phyloP scores from a whole-genome alignment of 768 basidiomycete genomes.

The Russula lepida region DNA sequence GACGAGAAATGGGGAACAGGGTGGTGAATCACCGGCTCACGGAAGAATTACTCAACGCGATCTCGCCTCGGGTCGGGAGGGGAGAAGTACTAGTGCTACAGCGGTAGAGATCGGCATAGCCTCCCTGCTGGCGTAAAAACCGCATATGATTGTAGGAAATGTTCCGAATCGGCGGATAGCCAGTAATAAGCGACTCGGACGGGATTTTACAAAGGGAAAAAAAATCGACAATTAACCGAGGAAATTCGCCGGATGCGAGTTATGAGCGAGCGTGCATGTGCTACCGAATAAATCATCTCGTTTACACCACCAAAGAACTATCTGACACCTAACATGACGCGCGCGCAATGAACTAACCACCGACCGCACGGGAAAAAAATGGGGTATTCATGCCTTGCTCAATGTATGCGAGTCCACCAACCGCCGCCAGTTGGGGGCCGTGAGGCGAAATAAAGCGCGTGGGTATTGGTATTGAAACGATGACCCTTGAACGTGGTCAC shows the following conservation, averaged over 20 bases:
- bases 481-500: neutral
- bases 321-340: neutral
- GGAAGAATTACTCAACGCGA: neutral
- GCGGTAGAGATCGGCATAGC: too few relatives aligned
- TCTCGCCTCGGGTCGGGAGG: neutral
- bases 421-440: neutral
- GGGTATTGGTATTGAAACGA: neutral
- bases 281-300: too few relatives aligned
- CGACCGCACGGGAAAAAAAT: neutral
- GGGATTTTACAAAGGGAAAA: neutral
- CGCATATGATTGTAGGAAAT: neutral
- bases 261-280: neutral
- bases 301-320: neutral
- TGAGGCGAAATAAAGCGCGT: neutral
- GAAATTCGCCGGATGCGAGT: neutral
- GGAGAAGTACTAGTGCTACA: too few relatives aligned
- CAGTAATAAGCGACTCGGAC: neutral
- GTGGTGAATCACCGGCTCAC: neutral
- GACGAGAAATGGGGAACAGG: too few relatives aligned
- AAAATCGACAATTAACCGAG: neutral
- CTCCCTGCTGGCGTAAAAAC: neutral
- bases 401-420: neutral
- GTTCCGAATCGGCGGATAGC: neutral
- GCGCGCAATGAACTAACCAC: neutral
- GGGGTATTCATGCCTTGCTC: neutral